Base-by-base conservation (phyloP, 2,329 filamentous ascomycete species). In the Chaetoscypha palmicola region DNA sequence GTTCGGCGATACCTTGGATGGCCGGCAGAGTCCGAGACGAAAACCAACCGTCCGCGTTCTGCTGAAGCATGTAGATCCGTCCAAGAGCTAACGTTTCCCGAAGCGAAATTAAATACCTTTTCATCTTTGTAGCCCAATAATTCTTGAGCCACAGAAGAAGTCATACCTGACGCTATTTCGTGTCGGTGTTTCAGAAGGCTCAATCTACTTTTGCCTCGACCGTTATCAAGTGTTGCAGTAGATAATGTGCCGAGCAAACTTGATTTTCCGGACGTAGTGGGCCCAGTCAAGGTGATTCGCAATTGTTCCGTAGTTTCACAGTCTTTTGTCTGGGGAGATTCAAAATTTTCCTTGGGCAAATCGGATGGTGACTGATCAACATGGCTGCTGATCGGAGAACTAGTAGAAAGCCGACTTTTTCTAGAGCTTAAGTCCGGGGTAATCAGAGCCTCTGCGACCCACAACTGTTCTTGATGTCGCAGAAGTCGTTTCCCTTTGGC, bases 111-210 rank as follows among this genome's bases (percentile, higher is more conserved):
- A 58, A 94, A 71, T 30, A 92, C 68, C 14, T 70, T 62, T 5
- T 47, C 59, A 3, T 70, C 67, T 32, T 75, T 73, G 62, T 97
- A 98, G 5, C 92, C 92, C 49, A 98, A 77, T 8, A 98, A 72
- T 62, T 97, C 92, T 58, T 96, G 91, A 0, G 92, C 87, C 34
- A 98, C 83, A 4, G 91, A 97, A 60, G 89, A 96, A 1, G 92
- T 98, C 50, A 95, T 74, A 0, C 92, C 92, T 2, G 91, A 94
- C 2, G 77, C 83, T 45, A 97, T 85, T 62, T 98, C 92, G 61
- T 98, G 92, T 9, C 86, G 81, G 64, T 98, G 92, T 61, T 89
- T 95, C 22, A 98, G 70, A 39, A 97, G 73, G 57, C 86, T 91
- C 20, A 96, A 71, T 41, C 92, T 79, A 60, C 88, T 94, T 61